Evolutionary conservation across 768 basidiomycete genomes (phyloP), one percentile per base, ranked within the genome.

Genomic region (Tricholoma furcatifolium): DNA sequence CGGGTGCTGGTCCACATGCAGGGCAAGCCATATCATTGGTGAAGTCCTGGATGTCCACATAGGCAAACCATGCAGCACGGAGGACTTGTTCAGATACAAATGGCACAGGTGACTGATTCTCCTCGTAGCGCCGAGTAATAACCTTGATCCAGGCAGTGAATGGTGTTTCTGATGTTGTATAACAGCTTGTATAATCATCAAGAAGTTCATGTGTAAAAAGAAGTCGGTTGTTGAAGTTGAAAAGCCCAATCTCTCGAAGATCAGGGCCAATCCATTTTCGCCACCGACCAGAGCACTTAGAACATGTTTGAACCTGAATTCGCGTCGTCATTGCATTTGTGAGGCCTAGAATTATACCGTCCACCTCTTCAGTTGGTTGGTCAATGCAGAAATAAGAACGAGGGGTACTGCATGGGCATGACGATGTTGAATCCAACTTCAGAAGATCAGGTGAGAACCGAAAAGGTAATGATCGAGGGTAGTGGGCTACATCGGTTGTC

Each of bases 51-150:
- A 57, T 31, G 7, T 17, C 36, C 4, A 45, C 43, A 30, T 40
- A 74, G 1, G 67, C 44, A 39, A 75, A 75, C 72, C 72, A 75
- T 0, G 57, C 61, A 2, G 62, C 64, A 70, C 20, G 8, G 9
- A 35, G 34, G 8, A 35, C 34, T 15, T 35, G 34, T n/a, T n/a
- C n/a, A n/a, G n/a, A n/a, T n/a, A n/a, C n/a, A n/a, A n/a, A n/a
- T n/a, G n/a, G n/a, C n/a, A 35, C 34, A 9, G 34, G 34, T 15
- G 34, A 35, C 15, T 15, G 34, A 35, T 35, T 35, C 34, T 35
- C 9, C 15, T 35, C 34, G 15, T 35, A 35, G 15, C 34, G 34
- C 8, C 34, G 34, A 9, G 34, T 35, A 42, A n/a, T 12, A 42
- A n/a, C 40, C 17, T 42, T 42, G 21, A 42, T 42, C 40, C 40